These are phyloP conservation scores for Dendrobium catenatum DNA, from an alignment of 106 monocot genomes.

Conservation along the genomic window DNA sequence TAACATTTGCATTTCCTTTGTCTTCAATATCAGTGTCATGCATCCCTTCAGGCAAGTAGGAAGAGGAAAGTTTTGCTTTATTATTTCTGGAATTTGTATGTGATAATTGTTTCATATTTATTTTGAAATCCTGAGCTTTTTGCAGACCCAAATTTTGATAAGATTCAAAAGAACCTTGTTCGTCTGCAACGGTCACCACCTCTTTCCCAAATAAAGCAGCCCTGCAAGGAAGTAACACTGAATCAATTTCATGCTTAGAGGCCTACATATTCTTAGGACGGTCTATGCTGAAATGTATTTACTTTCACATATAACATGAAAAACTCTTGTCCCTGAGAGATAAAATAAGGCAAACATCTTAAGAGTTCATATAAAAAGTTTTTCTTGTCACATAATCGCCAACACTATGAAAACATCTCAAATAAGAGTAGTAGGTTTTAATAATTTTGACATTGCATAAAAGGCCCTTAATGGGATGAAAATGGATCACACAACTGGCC, in stretches of 20 bases:
- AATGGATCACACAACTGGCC: background rate
- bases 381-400: too few relatives aligned
- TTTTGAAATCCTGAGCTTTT: slow-evolving; percentile 10
- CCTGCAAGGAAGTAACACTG: slow-evolving; percentile 8
- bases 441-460: background rate
- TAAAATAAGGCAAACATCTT: background rate
- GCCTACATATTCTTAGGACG: background rate
- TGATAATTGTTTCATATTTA: background rate
- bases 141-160: slow-evolving; percentile 17
- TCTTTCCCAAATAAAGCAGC: background rate
- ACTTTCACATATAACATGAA: background rate
- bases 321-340: background rate
- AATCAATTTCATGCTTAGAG: background rate
- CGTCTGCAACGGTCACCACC: background rate
- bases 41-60: background rate
- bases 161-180: background rate
- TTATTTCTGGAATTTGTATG: background rate
- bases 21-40: background rate
- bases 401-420: background rate
- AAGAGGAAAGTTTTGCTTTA: background rate
- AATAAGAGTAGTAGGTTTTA: background rate
- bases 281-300: background rate
- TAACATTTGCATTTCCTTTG: background rate
- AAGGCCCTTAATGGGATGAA: too few relatives aligned
- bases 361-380: background rate